phyloP scores from a whole-genome alignment of 2,329 filamentous ascomycete genomes.

The Fusarium secorum region DNA sequence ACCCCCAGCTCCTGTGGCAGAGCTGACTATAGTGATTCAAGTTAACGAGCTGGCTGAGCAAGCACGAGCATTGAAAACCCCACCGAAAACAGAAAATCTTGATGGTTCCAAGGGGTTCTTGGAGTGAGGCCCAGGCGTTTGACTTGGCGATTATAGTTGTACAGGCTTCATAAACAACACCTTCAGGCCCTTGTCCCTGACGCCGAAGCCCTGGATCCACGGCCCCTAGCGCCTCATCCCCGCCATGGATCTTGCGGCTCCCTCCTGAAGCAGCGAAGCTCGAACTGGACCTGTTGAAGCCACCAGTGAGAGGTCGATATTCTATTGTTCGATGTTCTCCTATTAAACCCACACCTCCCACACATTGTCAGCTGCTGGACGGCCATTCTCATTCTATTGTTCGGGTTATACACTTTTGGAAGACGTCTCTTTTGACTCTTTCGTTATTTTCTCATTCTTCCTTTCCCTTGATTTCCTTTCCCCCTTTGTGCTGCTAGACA shows the following conservation, averaged over 20 bases:
- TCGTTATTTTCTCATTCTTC: constrained; percentile 39
- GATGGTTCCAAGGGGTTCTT: constrained; percentile 28
- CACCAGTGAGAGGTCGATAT: constrained; percentile 34
- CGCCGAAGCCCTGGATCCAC: constrained; percentile 31
- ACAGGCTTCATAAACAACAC: constrained; percentile 32
- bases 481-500: constrained; percentile 39
- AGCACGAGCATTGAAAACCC: constrained; percentile 13
- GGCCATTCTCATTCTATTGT: constrained; percentile 41
- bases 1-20: not conserved
- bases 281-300: constrained; percentile 26
- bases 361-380: constrained; percentile 35
- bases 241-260: constrained; percentile 44
- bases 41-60: constrained; percentile 6
- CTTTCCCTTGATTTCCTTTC: constrained; percentile 29
- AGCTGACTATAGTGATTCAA: constrained; percentile 5
- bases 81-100: constrained; percentile 7
- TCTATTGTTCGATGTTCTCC: constrained; percentile 38
- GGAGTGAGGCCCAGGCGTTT: constrained; percentile 32
- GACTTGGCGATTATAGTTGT: constrained; percentile 38
- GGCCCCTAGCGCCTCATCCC: constrained; percentile 37
- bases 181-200: constrained; percentile 29
- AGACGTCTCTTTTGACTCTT: constrained; percentile 39
- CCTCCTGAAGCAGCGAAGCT: constrained; percentile 31
- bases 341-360: constrained; percentile 40
- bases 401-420: constrained; percentile 38